Base-by-base conservation (phyloP, 176 grass and related monocot genomes). In the Areca catechu region DNA sequence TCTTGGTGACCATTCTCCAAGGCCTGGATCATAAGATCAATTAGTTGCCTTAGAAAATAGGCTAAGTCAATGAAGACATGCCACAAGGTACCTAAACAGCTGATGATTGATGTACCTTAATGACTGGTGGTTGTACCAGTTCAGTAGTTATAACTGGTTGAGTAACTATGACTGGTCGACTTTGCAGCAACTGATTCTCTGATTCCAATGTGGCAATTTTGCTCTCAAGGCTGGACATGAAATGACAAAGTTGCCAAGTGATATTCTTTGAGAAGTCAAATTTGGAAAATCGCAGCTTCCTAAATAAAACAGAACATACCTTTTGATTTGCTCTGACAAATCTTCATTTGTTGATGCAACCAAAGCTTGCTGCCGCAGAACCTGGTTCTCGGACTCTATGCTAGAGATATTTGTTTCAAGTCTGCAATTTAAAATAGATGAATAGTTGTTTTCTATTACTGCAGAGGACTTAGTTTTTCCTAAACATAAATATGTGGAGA, bases 341-440 rank as follows among this genome's bases (percentile, higher is more conserved):
- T 92, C 76, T 24, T 83, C 88, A 75, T 86, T 80, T 69, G 79
- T 78, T 65, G 88, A 92, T 65, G 79, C 57, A 68, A 83, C 72
- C 61, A 92, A 68, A 2, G 88, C 74, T 62, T 92, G 83, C 61
- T 86, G 83, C 54, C 88, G 76, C 68, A 92, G 71, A 52, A 92
- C 62, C 5, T 90, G 74, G 62, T 90, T 90, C 82, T 96, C 91
- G 34, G 77, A 95, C 72, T 95, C 82, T 72, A 89, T 58, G 68
- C 58, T 78, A 15, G 74, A 84, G 58, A 90, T 79, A 65, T 75
- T 86, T 75, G 65, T 83, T 66, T 90, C 86, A 72, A 83, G 70
- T 63, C 86, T 95, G 76, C 59, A 76, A 62, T 57, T 64, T 67
- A 51, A 75, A 20, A 21, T 48, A 61, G 61, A 54, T 55, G 60